phyloP scores from a whole-genome alignment of 805 yeast species.

The Wickerhamiella cacticola region DNA sequence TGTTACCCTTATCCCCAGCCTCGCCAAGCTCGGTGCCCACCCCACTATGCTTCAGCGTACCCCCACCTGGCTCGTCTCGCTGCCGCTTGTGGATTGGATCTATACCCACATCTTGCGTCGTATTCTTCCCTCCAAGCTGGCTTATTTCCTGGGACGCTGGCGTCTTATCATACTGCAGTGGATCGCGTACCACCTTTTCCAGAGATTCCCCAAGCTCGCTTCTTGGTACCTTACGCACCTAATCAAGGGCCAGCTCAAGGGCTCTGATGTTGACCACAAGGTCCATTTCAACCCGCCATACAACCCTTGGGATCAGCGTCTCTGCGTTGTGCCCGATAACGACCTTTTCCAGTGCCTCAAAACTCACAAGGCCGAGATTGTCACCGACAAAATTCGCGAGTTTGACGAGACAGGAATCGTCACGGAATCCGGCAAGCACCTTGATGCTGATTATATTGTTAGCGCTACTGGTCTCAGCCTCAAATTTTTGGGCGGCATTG shows the following conservation, averaged over 20 bases:
- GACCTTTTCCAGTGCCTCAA: constrained; percentile 10
- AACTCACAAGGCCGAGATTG: constrained; percentile 1
- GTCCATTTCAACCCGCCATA: constrained; percentile 11
- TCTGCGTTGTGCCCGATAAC: constrained; percentile 11
- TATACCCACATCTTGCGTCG: background rate
- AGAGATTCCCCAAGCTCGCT: constrained; percentile 6
- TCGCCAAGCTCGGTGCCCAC: constrained; percentile 10
- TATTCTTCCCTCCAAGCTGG: constrained; percentile 5
- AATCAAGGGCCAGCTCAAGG: constrained; percentile 10
- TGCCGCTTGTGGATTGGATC: constrained; percentile 6
- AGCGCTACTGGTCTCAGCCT: constrained; percentile 8
- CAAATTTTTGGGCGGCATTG: constrained; percentile 5
- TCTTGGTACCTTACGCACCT: background rate
- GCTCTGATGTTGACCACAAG: constrained; percentile 3
- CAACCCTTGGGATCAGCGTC: constrained; percentile 13
- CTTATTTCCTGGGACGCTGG: constrained; percentile 8
- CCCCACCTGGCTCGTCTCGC: constrained; percentile 8
- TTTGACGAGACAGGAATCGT: constrained; percentile 11
- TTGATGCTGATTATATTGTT: constrained; percentile 11
- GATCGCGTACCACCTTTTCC: constrained; percentile 5
- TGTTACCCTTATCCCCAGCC: constrained; percentile 8
- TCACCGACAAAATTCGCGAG: constrained; percentile 9
- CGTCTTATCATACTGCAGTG: constrained; percentile 6
- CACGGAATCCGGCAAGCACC: constrained; percentile 8
- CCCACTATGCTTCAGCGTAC: constrained; percentile 13